A percentile compares a stretch with the other conserved stretches of the same genome.
These are phyloP conservation scores for Pyrus communis DNA, from an alignment of 306 rosid genomes.

Conservation along the genomic window DNA sequence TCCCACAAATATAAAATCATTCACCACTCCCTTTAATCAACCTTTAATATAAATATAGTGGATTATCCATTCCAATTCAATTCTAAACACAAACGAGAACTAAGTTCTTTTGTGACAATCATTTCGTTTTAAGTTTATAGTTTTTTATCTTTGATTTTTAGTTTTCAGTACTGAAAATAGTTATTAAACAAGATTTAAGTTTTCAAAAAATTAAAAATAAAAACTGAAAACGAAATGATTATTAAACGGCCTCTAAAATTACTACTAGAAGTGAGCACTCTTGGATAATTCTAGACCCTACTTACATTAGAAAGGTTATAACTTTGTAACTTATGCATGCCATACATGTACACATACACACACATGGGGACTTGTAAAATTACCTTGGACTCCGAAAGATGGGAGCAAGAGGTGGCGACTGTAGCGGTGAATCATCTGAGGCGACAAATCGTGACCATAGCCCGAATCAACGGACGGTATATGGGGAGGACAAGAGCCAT, in stretches of 20 bases:
- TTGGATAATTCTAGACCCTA: not conserved
- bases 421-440: constrained; percentile 75
- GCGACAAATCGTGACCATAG: constrained; percentile 38
- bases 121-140: no score
- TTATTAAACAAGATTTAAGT: no score
- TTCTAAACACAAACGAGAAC: no score
- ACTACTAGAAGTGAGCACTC: not conserved
- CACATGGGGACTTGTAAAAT: not conserved
- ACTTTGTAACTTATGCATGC: not conserved
- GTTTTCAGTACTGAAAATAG: no score
- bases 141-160: no score
- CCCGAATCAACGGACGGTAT: constrained; percentile 7
- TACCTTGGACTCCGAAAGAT: constrained; percentile 84
- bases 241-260: not conserved
- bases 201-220: no score
- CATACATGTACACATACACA: not conserved
- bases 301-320: not conserved
- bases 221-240: no score
- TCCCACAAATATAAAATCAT: not conserved
- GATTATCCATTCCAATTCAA: no score
- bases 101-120: no score
- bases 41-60: no score
- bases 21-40: not conserved
- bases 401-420: constrained; percentile 96
- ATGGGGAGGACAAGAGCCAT: constrained; percentile 31